phyloP scores from a whole-genome alignment of 1,284 basidiomycete genomes.

The Hypsizygus ulmarius region DNA sequence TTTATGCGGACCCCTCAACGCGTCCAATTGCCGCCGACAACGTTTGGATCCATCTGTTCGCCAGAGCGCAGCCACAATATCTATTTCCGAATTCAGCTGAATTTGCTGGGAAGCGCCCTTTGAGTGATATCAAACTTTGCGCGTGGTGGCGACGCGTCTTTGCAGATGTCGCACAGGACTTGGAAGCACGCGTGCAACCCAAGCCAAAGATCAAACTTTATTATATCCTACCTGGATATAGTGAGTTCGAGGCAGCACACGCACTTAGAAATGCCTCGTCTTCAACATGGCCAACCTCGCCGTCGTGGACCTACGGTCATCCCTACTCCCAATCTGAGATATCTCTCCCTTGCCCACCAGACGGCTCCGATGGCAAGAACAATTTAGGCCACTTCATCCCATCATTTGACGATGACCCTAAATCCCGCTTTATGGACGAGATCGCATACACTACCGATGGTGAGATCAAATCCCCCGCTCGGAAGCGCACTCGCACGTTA shows the following conservation, averaged over 20 bases:
- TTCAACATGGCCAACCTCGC: conserved; percentile 22
- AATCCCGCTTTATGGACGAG: conserved; percentile 88
- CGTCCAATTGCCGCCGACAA: conserved; percentile 53
- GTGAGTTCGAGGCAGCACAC: conserved; percentile 65
- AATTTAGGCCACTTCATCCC: conserved; percentile 80
- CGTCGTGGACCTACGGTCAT: conserved; percentile 71
- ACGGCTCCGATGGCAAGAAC: conserved; percentile 24
- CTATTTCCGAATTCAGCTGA: conserved; percentile 91
- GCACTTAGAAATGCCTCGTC: conserved; percentile 47
- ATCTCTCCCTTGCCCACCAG: conserved; percentile 53
- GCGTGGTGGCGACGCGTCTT: conserved; percentile 90
- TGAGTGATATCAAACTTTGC: conserved; percentile 81
- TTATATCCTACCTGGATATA: conserved; percentile 76
- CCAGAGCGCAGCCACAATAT: conserved; percentile 88
- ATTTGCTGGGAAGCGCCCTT: conserved; percentile 68
- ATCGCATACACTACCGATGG: conserved; percentile 69
- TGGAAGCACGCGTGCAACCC: conserved; percentile 27
- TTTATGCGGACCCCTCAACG: conserved; percentile 67
- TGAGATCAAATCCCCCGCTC: conserved; percentile 57
- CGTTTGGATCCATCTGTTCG: conserved; percentile 88
- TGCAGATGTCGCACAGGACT: conserved; percentile 48
- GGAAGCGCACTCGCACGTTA: conserved; percentile 47
- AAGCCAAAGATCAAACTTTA: conserved; percentile 41
- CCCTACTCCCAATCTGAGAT: conserved; percentile 65
- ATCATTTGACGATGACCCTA: conserved; percentile 90